Conservation (phyloP, 192 early-diverging fungal genomes). For the Polychytrium aggregatum region DNA sequence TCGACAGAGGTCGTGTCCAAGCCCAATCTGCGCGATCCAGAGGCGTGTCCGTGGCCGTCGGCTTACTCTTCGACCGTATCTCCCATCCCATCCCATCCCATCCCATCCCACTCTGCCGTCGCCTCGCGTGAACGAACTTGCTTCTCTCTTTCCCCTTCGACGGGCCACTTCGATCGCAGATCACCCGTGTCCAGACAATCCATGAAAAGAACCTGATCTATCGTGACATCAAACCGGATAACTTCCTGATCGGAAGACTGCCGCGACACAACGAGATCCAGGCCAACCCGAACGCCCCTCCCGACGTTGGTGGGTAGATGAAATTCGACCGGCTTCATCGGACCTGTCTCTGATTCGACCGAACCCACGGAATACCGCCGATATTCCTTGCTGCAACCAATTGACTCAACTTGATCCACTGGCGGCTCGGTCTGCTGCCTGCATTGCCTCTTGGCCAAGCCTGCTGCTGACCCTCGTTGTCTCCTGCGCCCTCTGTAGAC, state of each 20-base stretch:
- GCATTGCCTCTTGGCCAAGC: too few species aligned
- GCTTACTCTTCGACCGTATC: background rate
- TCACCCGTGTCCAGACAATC: constrained; percentile 80
- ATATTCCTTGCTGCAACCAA: background rate
- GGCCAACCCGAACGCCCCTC: too few species aligned
- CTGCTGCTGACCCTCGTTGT: too few species aligned
- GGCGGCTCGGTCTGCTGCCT: too few species aligned
- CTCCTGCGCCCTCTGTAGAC: too few species aligned
- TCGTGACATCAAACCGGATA: constrained; percentile 98
- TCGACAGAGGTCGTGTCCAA: too few species aligned
- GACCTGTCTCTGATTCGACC: too few species aligned
- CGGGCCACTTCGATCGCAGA: constrained; percentile 37
- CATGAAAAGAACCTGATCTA: constrained; percentile 94
- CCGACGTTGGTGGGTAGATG: too few species aligned
- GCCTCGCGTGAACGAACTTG: background rate
- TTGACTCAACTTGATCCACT: too few species aligned
- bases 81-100: background rate
- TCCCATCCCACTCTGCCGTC: too few species aligned
- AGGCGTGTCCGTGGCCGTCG: background rate
- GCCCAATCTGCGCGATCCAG: background rate
- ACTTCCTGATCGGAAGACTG: constrained; percentile 82
- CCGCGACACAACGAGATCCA: constrained; percentile 23
- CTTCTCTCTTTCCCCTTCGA: background rate
- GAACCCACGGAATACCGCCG: too few species aligned
- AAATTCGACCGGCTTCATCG: too few species aligned